A percentile compares a stretch with the other conserved stretches of the same genome.
phyloP scores from a whole-genome alignment of 768 basidiomycete genomes.

The Podaxis sp. region DNA sequence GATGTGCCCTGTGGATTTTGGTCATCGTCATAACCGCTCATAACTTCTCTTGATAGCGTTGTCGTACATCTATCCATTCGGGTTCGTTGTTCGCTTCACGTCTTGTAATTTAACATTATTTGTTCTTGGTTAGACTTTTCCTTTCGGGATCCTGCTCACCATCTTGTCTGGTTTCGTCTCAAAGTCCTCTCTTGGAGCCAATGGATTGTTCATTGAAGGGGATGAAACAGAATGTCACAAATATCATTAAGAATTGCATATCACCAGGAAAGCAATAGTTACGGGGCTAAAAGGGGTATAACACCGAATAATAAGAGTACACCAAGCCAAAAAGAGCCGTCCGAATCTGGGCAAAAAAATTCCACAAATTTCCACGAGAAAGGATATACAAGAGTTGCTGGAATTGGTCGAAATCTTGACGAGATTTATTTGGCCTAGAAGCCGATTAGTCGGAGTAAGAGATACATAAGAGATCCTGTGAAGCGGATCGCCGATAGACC shows the following conservation, averaged over 20 bases:
- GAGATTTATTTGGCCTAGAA: constrained; percentile 30
- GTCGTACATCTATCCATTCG: not conserved
- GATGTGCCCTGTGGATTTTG: not conserved
- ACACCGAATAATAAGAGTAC: constrained; percentile 4
- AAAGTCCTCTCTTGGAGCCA: not conserved
- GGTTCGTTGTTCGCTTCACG: constrained; percentile 8
- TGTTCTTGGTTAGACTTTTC: not conserved
- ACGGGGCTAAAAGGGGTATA: not conserved
- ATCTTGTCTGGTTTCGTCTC: not conserved
- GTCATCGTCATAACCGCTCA: not conserved
- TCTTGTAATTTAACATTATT: constrained; percentile 8
- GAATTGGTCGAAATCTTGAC: not conserved
- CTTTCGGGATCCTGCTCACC: not conserved
- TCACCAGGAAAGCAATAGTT: constrained; percentile 13
- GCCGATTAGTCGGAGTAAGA: constrained; percentile 74
- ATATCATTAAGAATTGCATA: not conserved
- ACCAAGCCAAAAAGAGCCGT: not conserved
- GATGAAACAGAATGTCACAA: not conserved
- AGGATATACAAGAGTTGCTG: not conserved
- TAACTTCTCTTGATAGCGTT: constrained; percentile 4
- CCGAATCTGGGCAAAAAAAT: not conserved
- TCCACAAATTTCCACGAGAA: not conserved
- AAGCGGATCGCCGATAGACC: constrained; percentile 82
- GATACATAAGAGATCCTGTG: constrained; percentile 73
- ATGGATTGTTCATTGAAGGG: not conserved